A percentile compares a stretch with the other conserved stretches of the same genome.
Evolutionary conservation across 176 grass and related monocot species (phyloP).

Genomic region (Aegilops longissima): DNA sequence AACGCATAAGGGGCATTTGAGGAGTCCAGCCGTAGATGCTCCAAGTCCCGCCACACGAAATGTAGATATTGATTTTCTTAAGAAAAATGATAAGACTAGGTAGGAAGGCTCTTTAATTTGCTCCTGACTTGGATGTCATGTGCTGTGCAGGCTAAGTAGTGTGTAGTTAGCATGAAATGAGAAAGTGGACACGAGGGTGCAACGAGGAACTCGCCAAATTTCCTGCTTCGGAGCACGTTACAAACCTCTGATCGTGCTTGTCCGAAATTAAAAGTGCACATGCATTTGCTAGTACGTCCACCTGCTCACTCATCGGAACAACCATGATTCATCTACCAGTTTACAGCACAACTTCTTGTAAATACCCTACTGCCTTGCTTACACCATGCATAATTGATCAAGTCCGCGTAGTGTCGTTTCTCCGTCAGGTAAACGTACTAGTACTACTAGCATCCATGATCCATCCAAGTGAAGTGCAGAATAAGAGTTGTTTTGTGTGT

Average conservation of each 20-base stretch:
- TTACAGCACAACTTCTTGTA: neutral
- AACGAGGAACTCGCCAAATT: neutral
- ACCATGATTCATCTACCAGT: neutral
- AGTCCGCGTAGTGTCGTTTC: neutral
- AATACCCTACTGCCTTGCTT: neutral
- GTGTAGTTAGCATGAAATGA: neutral
- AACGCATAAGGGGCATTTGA: too few species aligned
- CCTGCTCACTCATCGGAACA: neutral
- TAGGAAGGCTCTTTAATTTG: neutral
- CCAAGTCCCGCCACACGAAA: neutral
- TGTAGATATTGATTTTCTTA: neutral
- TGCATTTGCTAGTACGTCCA: neutral
- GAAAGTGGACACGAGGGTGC: slow-evolving; percentile 1
- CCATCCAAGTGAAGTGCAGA: too few species aligned
- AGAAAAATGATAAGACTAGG: neutral
- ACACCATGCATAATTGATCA: neutral
- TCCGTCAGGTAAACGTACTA: too few species aligned
- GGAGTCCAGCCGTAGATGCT: neutral
- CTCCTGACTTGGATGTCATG: neutral
- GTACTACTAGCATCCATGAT: too few species aligned
- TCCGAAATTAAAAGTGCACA: neutral
- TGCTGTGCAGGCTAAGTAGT: neutral
- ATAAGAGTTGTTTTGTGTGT: too few species aligned
- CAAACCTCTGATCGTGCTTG: neutral
- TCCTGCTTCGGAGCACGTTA: neutral